Base-by-base conservation (phyloP, 345 rosid genomes). In the Rhodamnia rubescens region DNA sequence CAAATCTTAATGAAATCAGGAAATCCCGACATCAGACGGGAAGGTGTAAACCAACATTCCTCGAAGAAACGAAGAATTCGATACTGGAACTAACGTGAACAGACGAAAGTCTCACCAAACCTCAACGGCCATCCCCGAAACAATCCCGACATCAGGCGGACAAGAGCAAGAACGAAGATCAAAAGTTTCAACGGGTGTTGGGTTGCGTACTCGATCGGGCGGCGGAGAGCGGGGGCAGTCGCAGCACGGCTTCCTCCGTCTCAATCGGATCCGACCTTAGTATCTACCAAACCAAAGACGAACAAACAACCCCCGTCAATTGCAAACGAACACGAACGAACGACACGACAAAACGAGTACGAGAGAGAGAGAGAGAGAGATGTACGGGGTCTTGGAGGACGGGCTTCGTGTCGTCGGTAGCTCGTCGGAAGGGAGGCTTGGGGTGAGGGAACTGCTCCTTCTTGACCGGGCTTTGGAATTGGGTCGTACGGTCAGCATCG, bases 361-460 rank as follows among this genome's bases (percentile, higher is more conserved):
- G 32, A 78, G 27, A 57, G 21, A 32, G 11, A 53, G n/a, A 27
- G 27, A 83, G 32, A 83, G 32, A 86, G 85, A 78, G 82, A 64
- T 51, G 27, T 90, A 95, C 97, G 1, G 97, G 96, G 82, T 95
- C 98, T 85, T 92, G 94, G 83, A 95, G 94, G 52, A 91, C 85
- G 83, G 97, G 96, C 84, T 95, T 95, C 59, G 98, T 91, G 88
- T 94, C 96, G 57, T 95, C 98, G 15, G 86, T 75, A 16, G 96
- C 94, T 36, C 95, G 93, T 87, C 93, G 81, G 88, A 95, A 94
- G 11, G 83, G 87, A 42, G 97, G 94, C 82, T 94, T 95, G 81
- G 87, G 82, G 53, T 26, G 61, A 49, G 80, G 47, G 80, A 69
- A 1, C 1, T 11, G 47, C 0, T 69, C 80, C 80, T 69, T 36